Conservation (phyloP, 176 grass and related monocot species). For the Bromus sterilis region DNA sequence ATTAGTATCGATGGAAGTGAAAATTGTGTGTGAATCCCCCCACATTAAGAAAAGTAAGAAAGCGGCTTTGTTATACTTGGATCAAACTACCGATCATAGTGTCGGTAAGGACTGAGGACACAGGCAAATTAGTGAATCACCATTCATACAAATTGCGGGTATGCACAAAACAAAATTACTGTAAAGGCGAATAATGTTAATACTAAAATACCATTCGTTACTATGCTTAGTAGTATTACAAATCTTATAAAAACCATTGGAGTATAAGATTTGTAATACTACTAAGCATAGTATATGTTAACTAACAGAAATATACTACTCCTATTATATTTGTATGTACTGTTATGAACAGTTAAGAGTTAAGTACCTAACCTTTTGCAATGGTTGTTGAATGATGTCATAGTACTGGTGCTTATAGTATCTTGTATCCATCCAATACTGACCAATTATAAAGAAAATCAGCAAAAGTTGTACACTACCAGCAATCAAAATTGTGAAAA, state of each 20-base stretch:
- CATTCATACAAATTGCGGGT: neutral
- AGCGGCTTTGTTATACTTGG: no score
- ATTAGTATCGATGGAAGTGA: no score
- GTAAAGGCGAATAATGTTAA: neutral
- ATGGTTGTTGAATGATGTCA: neutral
- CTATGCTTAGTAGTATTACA: neutral
- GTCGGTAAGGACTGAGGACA: neutral
- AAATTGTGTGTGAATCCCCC: no score
- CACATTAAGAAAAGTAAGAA: no score
- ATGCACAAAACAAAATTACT: neutral
- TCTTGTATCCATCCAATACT: slow-evolving; percentile 16
- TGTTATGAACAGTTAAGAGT: neutral
- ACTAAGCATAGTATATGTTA: no score
- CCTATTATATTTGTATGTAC: neutral
- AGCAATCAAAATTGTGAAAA: neutral
- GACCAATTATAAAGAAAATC: neutral
- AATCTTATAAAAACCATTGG: no score
- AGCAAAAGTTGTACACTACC: neutral
- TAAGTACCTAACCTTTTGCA: neutral
- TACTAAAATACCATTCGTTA: neutral
- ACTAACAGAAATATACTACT: neutral
- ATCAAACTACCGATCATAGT: no score
- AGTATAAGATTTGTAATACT: no score
- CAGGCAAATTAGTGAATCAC: neutral
- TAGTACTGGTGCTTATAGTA: neutral